These are phyloP conservation scores for Cercospora citrullina DNA, from an alignment of 2,329 filamentous ascomycete species.

Conservation along the genomic window DNA sequence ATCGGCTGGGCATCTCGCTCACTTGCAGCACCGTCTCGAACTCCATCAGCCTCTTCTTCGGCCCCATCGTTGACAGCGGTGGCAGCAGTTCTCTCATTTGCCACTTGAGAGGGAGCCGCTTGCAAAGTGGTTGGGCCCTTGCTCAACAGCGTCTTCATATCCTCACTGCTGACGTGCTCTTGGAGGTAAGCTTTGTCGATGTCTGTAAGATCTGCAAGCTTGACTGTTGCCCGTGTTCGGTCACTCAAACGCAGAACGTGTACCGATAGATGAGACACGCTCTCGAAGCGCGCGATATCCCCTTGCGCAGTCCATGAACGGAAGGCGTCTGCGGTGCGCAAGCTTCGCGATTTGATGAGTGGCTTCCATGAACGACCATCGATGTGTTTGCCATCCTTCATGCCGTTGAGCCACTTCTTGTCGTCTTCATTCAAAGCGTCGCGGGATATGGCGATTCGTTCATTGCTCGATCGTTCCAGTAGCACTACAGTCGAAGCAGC, in stretches of 20 bases:
- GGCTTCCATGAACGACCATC: background rate
- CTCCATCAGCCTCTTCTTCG: background rate
- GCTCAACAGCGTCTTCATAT: background rate
- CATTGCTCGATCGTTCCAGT: background rate
- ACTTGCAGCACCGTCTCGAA: background rate
- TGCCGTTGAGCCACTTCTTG: constrained; percentile 2
- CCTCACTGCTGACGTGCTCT: background rate
- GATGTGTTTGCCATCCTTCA: background rate
- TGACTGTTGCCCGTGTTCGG: background rate
- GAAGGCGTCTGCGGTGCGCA: background rate
- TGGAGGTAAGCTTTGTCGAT: background rate
- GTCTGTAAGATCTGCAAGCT: background rate
- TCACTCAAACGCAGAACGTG: background rate
- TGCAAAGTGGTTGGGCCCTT: background rate
- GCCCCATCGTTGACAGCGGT: too few species aligned
- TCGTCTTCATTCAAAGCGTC: background rate
- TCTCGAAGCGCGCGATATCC: background rate
- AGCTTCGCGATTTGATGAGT: background rate
- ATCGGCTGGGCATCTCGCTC: background rate
- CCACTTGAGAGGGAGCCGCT: background rate
- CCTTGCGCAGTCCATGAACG: background rate
- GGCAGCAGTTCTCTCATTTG: background rate
- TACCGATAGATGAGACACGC: background rate
- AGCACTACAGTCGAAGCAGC: background rate
- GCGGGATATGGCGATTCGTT: background rate